These are phyloP conservation scores for Lentinus polychrous DNA, from an alignment of 1,284 basidiomycete genomes.

Conservation along the genomic window DNA sequence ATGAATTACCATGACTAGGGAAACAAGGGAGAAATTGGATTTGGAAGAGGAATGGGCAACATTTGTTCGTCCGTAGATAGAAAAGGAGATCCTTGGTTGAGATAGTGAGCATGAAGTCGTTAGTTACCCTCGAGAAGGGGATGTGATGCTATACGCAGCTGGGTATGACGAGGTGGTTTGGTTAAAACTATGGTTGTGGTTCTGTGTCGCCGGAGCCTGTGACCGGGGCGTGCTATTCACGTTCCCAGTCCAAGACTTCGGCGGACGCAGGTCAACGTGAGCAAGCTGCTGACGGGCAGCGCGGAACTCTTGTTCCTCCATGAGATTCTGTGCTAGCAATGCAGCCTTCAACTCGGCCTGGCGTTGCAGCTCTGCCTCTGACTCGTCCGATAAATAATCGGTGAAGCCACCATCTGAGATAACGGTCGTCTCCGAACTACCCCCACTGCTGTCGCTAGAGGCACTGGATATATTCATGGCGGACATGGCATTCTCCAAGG, in stretches of 20 bases:
- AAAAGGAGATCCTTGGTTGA: background rate
- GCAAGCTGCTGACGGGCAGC: slow-evolving; percentile 70
- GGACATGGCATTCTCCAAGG: slow-evolving; percentile 33
- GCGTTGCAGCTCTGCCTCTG: slow-evolving; percentile 73
- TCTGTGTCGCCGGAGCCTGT: background rate
- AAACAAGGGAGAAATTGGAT: background rate
- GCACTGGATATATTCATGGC: slow-evolving; percentile 38
- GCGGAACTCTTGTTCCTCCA: slow-evolving; percentile 73
- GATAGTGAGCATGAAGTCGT: background rate
- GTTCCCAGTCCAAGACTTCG: slow-evolving; percentile 54
- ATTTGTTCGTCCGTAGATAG: slow-evolving; percentile 2
- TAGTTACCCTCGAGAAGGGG: slow-evolving; percentile 1
- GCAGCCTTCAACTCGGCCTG: slow-evolving; percentile 74
- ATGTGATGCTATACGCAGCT: background rate
- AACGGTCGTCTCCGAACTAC: slow-evolving; percentile 65
- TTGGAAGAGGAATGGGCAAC: background rate
- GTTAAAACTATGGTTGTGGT: background rate
- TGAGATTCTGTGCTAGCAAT: slow-evolving; percentile 65
- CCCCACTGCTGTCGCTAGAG: slow-evolving; percentile 42
- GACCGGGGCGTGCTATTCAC: background rate
- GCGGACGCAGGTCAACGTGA: slow-evolving; percentile 63
- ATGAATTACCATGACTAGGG: slow-evolving; percentile 1
- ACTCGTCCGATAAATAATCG: slow-evolving; percentile 79
- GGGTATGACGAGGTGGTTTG: background rate
- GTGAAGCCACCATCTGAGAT: slow-evolving; percentile 79